phyloP scores from a whole-genome alignment of 352 stramenopile species.

The Globisporangium spinosum region DNA sequence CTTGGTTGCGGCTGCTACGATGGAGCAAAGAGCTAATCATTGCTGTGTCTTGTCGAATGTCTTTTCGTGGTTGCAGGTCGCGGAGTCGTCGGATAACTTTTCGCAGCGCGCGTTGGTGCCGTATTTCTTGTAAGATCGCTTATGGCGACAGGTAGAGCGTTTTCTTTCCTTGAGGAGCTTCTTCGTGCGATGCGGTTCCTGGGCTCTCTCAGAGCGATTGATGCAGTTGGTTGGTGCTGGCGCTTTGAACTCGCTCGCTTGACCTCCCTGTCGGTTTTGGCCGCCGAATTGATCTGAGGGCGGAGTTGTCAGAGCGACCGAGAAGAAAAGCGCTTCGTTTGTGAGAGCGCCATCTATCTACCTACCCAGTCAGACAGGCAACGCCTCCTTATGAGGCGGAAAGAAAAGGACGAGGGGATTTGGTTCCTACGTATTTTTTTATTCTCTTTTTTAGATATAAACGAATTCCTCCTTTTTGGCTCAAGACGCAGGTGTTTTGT shows the following conservation, averaged over 20 bases:
- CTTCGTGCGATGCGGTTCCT: neutral
- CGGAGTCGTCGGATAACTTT: slow-evolving; percentile 78
- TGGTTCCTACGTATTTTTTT: neutral
- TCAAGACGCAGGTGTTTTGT: neutral
- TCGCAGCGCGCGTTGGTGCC: slow-evolving; percentile 73
- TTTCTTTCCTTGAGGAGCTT: neutral
- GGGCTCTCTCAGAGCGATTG: neutral
- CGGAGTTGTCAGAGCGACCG: neutral
- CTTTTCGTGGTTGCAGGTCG: slow-evolving; percentile 38
- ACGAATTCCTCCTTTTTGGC: slow-evolving; percentile 1
- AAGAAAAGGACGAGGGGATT: neutral
- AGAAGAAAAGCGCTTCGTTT: neutral
- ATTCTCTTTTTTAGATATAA: slow-evolving; percentile 1
- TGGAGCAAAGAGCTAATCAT: neutral
- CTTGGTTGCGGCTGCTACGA: neutral
- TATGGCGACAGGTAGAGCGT: neutral
- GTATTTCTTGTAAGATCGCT: slow-evolving; percentile 75
- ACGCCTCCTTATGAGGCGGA: neutral
- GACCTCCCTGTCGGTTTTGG: neutral
- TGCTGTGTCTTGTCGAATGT: slow-evolving; percentile 5
- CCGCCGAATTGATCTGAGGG: neutral
- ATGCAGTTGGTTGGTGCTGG: neutral
- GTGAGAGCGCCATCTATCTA: neutral
- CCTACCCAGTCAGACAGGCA: neutral
- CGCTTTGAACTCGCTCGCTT: neutral